Evolutionary conservation across 2,329 filamentous ascomycete species (phyloP), one percentile per base, ranked within the genome.

Genomic region (Zelopaecilomyces penicillatus): DNA sequence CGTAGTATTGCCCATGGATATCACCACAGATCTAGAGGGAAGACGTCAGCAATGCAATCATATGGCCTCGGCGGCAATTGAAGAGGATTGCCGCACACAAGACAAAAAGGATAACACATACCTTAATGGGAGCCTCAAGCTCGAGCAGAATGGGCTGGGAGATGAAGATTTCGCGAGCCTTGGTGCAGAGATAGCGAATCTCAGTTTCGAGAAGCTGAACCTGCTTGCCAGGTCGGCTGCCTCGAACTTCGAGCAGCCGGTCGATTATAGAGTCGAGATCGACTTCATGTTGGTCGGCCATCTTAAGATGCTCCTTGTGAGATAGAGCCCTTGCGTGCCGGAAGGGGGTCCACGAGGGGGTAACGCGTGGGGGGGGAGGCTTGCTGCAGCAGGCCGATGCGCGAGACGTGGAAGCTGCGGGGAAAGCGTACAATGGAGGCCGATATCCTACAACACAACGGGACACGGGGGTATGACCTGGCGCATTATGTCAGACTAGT

Each of bases 251-350:
- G 64, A 97, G 78, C 63, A 98, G 81, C 70, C 93, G 83, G 71
- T 97, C 91, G 76, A 98, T 97, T 82, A 97, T 95, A 63, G 90
- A 96, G 72, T 98, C 93, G 74, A 98, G 80, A 74, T 97, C 91
- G 73, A 97, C 87, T 72, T 97, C 91, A 72, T 88, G 73, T 66
- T 79, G 75, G 66, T 80, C 76, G 64, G 75, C 75, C 82, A 73
- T 83, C 63, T 60, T 72, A 52, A 59, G 49, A 50, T 54, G 49
- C 51, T 63, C 58, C 65, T 60, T 57, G 55, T 50, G 53, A 53
- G 55, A 59, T 56, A 53, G 53, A 64, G 68, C 66, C 66, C 64
- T 36, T 31, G 31, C 19, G 33, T 40, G 41, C 35, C 35, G 37
- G 31, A 45, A 42, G 62, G 61, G 57, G 58, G 55, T 59, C 57